phyloP scores from a whole-genome alignment of 208 protist genomes.

The Crithidia thermophila region DNA sequence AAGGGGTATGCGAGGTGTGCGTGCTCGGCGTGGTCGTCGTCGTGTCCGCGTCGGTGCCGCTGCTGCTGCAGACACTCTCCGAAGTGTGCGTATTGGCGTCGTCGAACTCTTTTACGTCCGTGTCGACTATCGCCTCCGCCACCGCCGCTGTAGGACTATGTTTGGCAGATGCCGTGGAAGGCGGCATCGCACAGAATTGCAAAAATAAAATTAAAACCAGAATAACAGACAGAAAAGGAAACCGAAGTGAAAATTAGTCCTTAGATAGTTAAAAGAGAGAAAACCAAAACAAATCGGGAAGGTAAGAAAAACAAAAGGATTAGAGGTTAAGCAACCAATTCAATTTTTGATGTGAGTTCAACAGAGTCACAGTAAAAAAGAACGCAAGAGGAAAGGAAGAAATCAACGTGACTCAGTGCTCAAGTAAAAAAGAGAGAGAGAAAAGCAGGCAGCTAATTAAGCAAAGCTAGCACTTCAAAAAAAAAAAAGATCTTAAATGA shows the following conservation, averaged over 20 bases:
- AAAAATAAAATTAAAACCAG: not conserved
- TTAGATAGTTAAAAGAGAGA: not conserved
- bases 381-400: not conserved
- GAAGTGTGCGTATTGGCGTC: slow-evolving; percentile 33
- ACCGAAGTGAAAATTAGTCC: not conserved
- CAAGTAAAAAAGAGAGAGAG: not conserved
- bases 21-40: not conserved
- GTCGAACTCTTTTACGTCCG: slow-evolving; percentile 20
- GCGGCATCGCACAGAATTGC: not conserved
- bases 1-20: not conserved
- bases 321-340: not conserved
- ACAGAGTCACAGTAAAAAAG: not conserved
- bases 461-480: not conserved
- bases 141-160: not conserved
- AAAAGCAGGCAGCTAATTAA: not conserved
- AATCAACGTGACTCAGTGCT: not conserved
- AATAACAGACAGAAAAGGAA: not conserved
- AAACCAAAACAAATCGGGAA: slow-evolving; percentile 1
- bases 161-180: not conserved
- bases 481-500: not conserved
- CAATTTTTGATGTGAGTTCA: too few relatives aligned
- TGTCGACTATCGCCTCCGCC: not conserved
- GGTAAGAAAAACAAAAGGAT: not conserved
- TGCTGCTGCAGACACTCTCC: slow-evolving; percentile 31
- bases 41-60: slow-evolving; percentile 15